A percentile compares a stretch with the other conserved stretches of the same genome.
These are phyloP conservation scores for Mycena chlorophos DNA, from an alignment of 768 basidiomycete species.

Conservation along the genomic window DNA sequence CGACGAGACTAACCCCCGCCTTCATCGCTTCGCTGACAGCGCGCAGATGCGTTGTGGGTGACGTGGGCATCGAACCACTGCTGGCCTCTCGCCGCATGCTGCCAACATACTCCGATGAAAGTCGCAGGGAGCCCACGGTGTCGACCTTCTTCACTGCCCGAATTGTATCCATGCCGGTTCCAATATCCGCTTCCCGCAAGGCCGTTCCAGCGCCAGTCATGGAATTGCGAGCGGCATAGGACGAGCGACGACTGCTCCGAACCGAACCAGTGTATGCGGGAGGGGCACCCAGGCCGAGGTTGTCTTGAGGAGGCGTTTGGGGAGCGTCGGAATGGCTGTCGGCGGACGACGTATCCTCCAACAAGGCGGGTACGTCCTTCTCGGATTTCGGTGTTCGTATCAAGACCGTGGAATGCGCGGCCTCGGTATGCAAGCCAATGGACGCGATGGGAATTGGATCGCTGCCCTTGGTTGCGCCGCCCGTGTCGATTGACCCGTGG, in stretches of 20 bases:
- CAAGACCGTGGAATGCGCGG: constrained; percentile 70
- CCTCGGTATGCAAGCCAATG: constrained; percentile 53
- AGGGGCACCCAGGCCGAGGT: constrained; percentile 50
- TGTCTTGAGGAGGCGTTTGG: constrained; percentile 34
- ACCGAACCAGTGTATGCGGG: constrained; percentile 76
- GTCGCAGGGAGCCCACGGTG: constrained; percentile 66
- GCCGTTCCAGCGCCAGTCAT: constrained; percentile 67
- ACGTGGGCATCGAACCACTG: constrained; percentile 45
- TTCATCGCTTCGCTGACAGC: constrained; percentile 57
- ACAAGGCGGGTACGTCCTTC: constrained; percentile 42
- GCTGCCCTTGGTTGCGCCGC: constrained; percentile 65
- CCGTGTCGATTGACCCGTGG: constrained; percentile 57
- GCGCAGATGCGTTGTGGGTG: constrained; percentile 52
- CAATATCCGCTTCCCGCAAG: constrained; percentile 79
- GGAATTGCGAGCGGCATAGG: constrained; percentile 74
- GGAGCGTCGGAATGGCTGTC: constrained; percentile 47
- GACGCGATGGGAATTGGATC: constrained; percentile 39
- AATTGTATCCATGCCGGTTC: constrained; percentile 86
- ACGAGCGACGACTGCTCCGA: constrained; percentile 64
- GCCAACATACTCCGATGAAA: constrained; percentile 82
- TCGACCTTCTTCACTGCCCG: constrained; percentile 93
- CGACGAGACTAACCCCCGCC: constrained; percentile 70
- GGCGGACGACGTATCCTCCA: constrained; percentile 40
- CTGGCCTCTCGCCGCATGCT: constrained; percentile 61
- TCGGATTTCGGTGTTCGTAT: constrained; percentile 45